Percentiles rank a stretch among this genome's conserved stretches.
phyloP scores from a whole-genome alignment of 2,329 filamentous ascomycete genomes.

The Trichoderma brevicompactum region DNA sequence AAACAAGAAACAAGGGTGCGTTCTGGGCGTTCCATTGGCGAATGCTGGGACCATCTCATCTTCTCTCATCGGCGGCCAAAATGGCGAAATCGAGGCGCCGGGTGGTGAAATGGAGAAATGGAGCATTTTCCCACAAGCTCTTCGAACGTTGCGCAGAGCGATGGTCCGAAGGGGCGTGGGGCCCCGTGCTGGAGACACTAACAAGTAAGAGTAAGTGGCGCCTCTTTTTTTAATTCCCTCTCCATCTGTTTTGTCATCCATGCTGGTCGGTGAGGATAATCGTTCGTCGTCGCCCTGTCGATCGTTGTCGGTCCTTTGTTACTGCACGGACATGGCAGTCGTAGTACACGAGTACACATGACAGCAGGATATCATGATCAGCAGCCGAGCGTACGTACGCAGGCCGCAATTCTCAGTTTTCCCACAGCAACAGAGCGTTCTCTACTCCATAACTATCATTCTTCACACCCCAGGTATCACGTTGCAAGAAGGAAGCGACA shows the following conservation, averaged over 20 bases:
- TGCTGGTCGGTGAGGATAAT: not conserved
- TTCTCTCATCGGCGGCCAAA: slow-evolving; percentile 11
- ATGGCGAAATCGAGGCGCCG: slow-evolving; percentile 24
- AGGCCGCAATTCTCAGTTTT: too few relatives aligned
- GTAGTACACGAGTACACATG: too few relatives aligned
- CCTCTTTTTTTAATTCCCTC: not conserved
- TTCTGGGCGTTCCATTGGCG: not conserved
- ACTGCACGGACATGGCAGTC: too few relatives aligned
- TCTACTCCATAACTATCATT: too few relatives aligned
- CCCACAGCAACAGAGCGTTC: too few relatives aligned
- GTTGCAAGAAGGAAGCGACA: slow-evolving; percentile 16
- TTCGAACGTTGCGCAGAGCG: slow-evolving; percentile 16
- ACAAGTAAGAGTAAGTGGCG: not conserved
- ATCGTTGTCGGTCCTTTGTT: not conserved
- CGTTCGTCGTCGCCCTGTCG: slow-evolving; percentile 5
- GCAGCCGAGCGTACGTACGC: not conserved
- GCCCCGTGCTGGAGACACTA: slow-evolving; percentile 18
- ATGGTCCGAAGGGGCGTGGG: slow-evolving; percentile 23
- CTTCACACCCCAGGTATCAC: not conserved
- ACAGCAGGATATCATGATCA: not conserved
- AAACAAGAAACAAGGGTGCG: not conserved
- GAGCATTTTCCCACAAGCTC: not conserved
- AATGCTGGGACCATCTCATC: not conserved
- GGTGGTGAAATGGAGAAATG: slow-evolving; percentile 9
- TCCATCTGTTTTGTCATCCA: not conserved